Evolutionary conservation across 2,329 filamentous ascomycete species (phyloP).

Genomic region (Pseudogymnoascus sp.): DNA sequence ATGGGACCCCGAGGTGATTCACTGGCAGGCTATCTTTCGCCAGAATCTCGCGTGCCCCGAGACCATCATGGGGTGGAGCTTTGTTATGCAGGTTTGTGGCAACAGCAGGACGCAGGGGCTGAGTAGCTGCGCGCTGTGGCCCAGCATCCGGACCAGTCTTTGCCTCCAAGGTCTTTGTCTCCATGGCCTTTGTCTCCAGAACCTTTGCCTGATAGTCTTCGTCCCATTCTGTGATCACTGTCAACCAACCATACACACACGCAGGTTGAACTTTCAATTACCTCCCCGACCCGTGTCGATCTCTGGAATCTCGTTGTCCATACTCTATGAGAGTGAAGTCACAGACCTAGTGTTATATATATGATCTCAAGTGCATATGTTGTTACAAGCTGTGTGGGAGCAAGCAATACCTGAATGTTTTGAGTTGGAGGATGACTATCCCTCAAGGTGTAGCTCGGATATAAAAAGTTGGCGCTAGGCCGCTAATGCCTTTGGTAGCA

Average conservation of each 20-base stretch:
- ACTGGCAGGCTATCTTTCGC: background rate
- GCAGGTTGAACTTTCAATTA: background rate
- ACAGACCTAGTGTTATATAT: background rate
- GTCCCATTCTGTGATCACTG: background rate
- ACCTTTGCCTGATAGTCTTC: background rate
- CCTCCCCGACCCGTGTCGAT: background rate
- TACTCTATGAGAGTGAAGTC: background rate
- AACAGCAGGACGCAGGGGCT: background rate
- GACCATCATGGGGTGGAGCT: background rate
- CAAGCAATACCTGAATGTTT: background rate
- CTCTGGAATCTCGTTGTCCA: background rate
- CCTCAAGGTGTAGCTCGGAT: background rate
- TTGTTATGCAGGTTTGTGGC: background rate
- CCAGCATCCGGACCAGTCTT: background rate
- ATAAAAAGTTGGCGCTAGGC: background rate
- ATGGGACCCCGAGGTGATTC: background rate
- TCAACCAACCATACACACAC: background rate
- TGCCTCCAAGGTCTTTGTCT: background rate
- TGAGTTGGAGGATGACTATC: background rate
- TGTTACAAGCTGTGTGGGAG: background rate
- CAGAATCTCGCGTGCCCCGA: too few relatives aligned
- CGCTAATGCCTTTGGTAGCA: constrained; percentile 4
- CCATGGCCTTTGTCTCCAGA: background rate
- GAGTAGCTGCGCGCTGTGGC: background rate
- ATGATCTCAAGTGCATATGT: background rate